Base-by-base conservation (phyloP, 306 rosid species). In the Vicia sativa region DNA sequence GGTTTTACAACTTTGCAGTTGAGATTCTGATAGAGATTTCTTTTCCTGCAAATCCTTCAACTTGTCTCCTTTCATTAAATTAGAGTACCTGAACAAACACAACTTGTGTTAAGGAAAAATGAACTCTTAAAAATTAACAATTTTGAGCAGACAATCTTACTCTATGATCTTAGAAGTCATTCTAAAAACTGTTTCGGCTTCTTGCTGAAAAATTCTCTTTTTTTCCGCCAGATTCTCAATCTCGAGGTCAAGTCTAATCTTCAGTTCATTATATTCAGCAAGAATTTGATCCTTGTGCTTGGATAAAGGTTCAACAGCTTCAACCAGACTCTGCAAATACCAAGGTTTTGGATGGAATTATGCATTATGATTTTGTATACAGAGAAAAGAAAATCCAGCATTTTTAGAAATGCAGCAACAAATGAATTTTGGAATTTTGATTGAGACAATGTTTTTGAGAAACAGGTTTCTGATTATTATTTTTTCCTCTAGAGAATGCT, bases 31-130 rank as follows among this genome's bases (percentile, higher is more conserved):
- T 34, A 44, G 71, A 18, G 78, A 76, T 50, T 84, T 81, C 83
- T 82, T 92, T 81, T 86, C 90, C 69, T 77, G 84, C 80, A 83
- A 71, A 52, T 90, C 96, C 77, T 82, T 86, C 79, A 92, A 77
- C 77, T 63, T 85, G 76, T 87, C 91, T 66, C 76, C 91, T 82
- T 84, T 92, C 68, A 76, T 90, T 41, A 74, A 79, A 65, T 85
- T 82, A 38, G 85, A 52, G 78, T 86, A 86, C 82, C 98, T 92
- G 76, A 48, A 18, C 68, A 50, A 70, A 48, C 57, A 58, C 68
- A 65, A 80, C 58, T 23, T 9, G 63, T 48, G 49, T 56, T 74
- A 62, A 73, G 81, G 14, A 73, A 69, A 56, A n/a, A 70, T 28
- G 58, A 70, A 65, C 50, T 21, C 58, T 56, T 45, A 57, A 25